These are phyloP conservation scores for Dictyostelium firmibasis DNA, from an alignment of 78 protist genomes.

Conservation along the genomic window DNA sequence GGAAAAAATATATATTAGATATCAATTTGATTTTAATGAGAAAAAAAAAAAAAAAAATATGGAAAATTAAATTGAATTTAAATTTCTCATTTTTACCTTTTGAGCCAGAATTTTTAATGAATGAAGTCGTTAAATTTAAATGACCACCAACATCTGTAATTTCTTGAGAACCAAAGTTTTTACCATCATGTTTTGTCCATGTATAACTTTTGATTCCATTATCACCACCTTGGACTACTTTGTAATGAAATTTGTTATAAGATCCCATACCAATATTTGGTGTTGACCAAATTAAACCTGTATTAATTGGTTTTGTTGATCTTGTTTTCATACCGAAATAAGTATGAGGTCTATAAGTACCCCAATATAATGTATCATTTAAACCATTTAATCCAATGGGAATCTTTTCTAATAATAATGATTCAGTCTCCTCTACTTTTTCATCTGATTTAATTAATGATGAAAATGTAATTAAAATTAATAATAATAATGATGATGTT, in stretches of 20 bases:
- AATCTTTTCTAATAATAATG: neutral
- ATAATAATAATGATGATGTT: neutral
- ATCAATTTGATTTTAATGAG: neutral
- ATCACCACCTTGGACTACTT: neutral
- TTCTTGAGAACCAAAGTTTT: slow-evolving; percentile 74
- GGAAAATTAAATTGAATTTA: too few relatives aligned
- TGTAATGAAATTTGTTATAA: slow-evolving; percentile 8
- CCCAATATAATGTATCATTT: slow-evolving; percentile 74
- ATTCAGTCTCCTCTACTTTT: neutral
- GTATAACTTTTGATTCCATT: slow-evolving; percentile 38
- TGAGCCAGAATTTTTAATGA: slow-evolving; percentile 34
- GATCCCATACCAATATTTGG: slow-evolving; percentile 19
- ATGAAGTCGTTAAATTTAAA: slow-evolving; percentile 35
- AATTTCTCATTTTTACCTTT: neutral
- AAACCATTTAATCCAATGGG: slow-evolving; percentile 22
- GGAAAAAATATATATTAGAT: neutral
- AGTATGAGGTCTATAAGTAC: slow-evolving; percentile 75
- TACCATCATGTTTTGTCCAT: slow-evolving; percentile 76
- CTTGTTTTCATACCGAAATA: slow-evolving; percentile 68
- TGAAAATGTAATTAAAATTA: neutral
- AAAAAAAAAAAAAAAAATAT: neutral
- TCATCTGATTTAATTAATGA: neutral
- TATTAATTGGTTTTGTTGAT: slow-evolving; percentile 32
- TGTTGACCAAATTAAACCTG: slow-evolving; percentile 70
- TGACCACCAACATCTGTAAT: slow-evolving; percentile 40